Conservation (phyloP, 106 monocot genomes). For the Dactylorhiza incarnata region DNA sequence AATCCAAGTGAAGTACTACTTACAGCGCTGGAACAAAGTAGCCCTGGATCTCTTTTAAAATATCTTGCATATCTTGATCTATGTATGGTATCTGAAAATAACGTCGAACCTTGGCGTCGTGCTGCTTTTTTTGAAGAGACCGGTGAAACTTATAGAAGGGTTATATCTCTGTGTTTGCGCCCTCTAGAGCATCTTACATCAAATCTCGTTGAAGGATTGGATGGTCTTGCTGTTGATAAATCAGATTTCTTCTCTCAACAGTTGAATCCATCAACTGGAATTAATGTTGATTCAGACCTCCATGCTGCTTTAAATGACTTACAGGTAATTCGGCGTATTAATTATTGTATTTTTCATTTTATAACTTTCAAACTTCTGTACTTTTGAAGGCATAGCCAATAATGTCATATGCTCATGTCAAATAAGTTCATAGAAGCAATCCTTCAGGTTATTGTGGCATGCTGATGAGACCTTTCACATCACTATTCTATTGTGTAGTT, state of each 20-base stretch:
- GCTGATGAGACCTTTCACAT: not conserved
- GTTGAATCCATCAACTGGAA: conserved; percentile 27
- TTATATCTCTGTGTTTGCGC: conserved; percentile 59
- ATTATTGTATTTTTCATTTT: not conserved
- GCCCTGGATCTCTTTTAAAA: conserved; percentile 59
- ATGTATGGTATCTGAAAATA: conserved; percentile 66
- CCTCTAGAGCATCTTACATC: conserved; percentile 76
- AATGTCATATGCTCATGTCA: not conserved
- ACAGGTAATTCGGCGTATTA: conserved; percentile 40
- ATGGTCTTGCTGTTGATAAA: conserved; percentile 46
- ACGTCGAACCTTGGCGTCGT: conserved; percentile 87
- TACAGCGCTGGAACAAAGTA: conserved; percentile 80
- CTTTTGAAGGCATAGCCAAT: conserved; percentile 2
- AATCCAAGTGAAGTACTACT: conserved; percentile 88
- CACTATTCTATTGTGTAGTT: not conserved
- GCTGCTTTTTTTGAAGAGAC: conserved; percentile 95
- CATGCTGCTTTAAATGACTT: conserved; percentile 65
- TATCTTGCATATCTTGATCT: conserved; percentile 91
- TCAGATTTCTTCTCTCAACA: conserved; percentile 57
- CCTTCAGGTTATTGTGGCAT: not conserved
- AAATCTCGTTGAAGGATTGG: conserved; percentile 49
- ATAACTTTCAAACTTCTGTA: not conserved
- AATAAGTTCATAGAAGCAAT: not conserved
- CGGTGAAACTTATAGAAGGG: conserved; percentile 81
- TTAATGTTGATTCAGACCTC: conserved; percentile 30